Conservation (phyloP, 2,329 filamentous ascomycete species). For the Thielaviopsis ethacetica region DNA sequence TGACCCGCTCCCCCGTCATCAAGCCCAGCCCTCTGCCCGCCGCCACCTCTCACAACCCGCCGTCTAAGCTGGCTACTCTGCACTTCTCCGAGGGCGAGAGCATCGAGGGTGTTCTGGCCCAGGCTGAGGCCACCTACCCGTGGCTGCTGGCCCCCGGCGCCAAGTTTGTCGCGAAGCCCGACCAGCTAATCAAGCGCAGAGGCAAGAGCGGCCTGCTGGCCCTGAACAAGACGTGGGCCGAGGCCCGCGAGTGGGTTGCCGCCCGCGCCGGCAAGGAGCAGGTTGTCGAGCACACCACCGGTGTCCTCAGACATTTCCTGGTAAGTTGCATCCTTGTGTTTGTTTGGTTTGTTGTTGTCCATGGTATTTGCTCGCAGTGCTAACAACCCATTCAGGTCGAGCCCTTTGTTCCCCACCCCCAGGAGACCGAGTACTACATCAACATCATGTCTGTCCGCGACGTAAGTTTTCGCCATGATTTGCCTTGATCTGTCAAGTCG, state of each 20-base stretch:
- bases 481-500: conserved; percentile 11
- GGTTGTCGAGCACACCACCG: conserved; percentile 81
- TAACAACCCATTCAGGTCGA: conserved; percentile 35
- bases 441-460: conserved; percentile 99
- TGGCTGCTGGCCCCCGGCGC: conserved; percentile 73
- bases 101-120: conserved; percentile 71
- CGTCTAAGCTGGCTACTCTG: conserved; percentile 77
- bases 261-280: conserved; percentile 82
- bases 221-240: conserved; percentile 93
- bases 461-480: conserved; percentile 45
- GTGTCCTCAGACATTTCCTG: conserved; percentile 83
- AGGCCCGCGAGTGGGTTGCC: conserved; percentile 87
- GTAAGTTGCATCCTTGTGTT: too few relatives aligned
- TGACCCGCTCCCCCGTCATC: conserved; percentile 92
- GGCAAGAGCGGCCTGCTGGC: conserved; percentile 95
- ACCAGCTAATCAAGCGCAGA: conserved; percentile 99
- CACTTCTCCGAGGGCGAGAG: conserved; percentile 82
- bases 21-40: conserved; percentile 88
- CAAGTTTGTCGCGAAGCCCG: conserved; percentile 97
- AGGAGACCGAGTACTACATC: conserved; percentile 98
- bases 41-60: conserved; percentile 76
- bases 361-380: background rate
- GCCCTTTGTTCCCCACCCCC: conserved; percentile 91
- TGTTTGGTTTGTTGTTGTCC: too few relatives aligned
- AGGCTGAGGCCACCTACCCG: conserved; percentile 91